Conservation (phyloP, 2,329 filamentous ascomycete genomes). For the Neofusicoccum sp. region DNA sequence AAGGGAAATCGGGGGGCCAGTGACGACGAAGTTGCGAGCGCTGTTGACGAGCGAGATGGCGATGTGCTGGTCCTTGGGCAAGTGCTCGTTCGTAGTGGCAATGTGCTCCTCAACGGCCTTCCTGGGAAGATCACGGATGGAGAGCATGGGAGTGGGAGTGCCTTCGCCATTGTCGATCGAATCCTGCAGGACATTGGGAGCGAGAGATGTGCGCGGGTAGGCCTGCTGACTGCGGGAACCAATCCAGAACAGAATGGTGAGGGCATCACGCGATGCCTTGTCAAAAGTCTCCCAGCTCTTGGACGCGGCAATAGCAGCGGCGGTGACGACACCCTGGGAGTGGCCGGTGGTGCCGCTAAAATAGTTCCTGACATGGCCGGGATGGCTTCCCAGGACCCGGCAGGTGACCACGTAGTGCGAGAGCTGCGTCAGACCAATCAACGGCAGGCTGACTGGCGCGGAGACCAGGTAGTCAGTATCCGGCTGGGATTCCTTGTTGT, state of each 20-base stretch:
- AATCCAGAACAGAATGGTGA: conserved; percentile 98
- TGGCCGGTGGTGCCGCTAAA: conserved; percentile 91
- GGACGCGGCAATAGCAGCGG: conserved; percentile 86
- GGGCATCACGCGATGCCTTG: conserved; percentile 73
- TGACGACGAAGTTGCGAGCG: conserved; percentile 94
- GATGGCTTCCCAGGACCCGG: conserved; percentile 85
- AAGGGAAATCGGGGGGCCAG: conserved; percentile 90
- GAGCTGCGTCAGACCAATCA: conserved; percentile 95
- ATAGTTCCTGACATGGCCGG: conserved; percentile 82
- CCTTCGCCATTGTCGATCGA: conserved; percentile 94
- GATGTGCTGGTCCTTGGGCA: conserved; percentile 90
- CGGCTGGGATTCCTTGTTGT: conserved; percentile 84
- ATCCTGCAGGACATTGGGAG: conserved; percentile 87
- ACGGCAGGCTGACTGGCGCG: conserved; percentile 89
- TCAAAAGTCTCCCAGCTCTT: conserved; percentile 93
- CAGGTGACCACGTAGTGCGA: conserved; percentile 95
- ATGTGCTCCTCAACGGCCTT: conserved; percentile 94
- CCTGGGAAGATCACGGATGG: conserved; percentile 88
- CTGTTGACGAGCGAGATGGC: conserved; percentile 96
- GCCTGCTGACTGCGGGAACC: conserved; percentile 95
- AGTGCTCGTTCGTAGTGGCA: conserved; percentile 93
- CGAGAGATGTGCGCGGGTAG: conserved; percentile 91
- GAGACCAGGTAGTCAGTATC: conserved; percentile 94
- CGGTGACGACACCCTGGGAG: conserved; percentile 94
- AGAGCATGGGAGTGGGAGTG: conserved; percentile 95